phyloP scores from a whole-genome alignment of 2,329 filamentous ascomycete genomes.

The Rhynchosporium graminicola region DNA sequence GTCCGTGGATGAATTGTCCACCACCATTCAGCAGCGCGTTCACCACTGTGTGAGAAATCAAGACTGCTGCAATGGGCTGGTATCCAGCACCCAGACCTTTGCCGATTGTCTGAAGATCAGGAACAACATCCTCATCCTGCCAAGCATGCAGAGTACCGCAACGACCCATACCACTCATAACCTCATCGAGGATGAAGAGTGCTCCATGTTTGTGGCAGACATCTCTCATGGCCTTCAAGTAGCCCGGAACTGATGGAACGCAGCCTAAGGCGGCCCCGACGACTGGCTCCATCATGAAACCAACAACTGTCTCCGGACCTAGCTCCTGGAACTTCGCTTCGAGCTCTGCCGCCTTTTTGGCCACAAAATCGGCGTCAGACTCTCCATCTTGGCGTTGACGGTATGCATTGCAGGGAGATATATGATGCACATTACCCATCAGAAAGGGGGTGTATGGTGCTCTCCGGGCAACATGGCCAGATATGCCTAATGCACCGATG shows the following conservation, averaged over 20 bases:
- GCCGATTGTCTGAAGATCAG: slow-evolving; percentile 66
- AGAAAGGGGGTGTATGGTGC: slow-evolving; percentile 59
- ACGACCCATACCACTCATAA: slow-evolving; percentile 62
- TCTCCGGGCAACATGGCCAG: slow-evolving; percentile 61
- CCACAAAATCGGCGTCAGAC: slow-evolving; percentile 56
- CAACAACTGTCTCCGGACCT: slow-evolving; percentile 63
- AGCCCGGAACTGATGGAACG: slow-evolving; percentile 65
- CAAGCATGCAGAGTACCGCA: slow-evolving; percentile 56
- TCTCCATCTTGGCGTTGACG: slow-evolving; percentile 54
- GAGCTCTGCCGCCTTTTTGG: slow-evolving; percentile 59
- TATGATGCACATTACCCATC: slow-evolving; percentile 52
- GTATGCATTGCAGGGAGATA: slow-evolving; percentile 67
- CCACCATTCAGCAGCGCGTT: slow-evolving; percentile 41
- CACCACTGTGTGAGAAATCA: slow-evolving; percentile 55
- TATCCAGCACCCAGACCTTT: slow-evolving; percentile 69
- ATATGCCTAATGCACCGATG: slow-evolving; percentile 59
- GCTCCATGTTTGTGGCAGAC: slow-evolving; percentile 72
- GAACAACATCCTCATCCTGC: slow-evolving; percentile 53
- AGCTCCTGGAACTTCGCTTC: slow-evolving; percentile 61
- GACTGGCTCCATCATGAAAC: slow-evolving; percentile 67
- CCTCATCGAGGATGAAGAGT: slow-evolving; percentile 76
- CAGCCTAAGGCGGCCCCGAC: slow-evolving; percentile 71
- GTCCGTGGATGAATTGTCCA: slow-evolving; percentile 39
- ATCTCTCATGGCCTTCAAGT: slow-evolving; percentile 66
- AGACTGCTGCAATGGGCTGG: slow-evolving; percentile 59